Conservation (phyloP, 352 stramenopile genomes). For the Lagenidium giganteum region DNA sequence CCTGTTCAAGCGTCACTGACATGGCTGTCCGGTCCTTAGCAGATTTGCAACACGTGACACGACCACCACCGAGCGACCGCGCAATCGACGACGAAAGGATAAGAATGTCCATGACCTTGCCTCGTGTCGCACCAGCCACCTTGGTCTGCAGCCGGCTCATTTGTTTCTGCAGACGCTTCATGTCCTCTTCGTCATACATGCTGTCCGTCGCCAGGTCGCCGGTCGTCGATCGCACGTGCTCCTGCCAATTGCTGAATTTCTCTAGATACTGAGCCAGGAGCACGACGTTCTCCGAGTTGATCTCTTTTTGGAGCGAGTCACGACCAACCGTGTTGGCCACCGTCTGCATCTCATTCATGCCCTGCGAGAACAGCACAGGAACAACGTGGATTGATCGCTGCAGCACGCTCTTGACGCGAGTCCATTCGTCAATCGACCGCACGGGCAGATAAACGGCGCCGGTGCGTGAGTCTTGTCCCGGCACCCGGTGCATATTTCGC, state of each 20-base stretch:
- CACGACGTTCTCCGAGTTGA: conserved; percentile 56
- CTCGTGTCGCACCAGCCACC: conserved; percentile 39
- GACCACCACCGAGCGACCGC: conserved; percentile 80
- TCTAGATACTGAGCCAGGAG: conserved; percentile 46
- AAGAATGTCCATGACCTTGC: conserved; percentile 65
- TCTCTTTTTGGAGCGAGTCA: conserved; percentile 60
- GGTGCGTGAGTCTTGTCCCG: conserved; percentile 46
- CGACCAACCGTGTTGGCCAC: conserved; percentile 77
- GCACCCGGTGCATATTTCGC: conserved; percentile 55
- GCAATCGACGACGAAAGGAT: conserved; percentile 55
- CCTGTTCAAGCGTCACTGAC: conserved; percentile 91
- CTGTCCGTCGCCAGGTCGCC: conserved; percentile 9
- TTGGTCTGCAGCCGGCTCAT: conserved; percentile 33
- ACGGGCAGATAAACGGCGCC: conserved; percentile 54
- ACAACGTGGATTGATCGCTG: conserved; percentile 45
- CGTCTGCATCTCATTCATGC: conserved; percentile 91
- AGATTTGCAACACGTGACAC: conserved; percentile 93
- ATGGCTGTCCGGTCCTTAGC: conserved; percentile 97
- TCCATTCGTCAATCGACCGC: conserved; percentile 31
- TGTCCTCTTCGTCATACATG: conserved; percentile 27
- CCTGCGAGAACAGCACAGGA: conserved; percentile 70
- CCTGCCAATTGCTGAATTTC: conserved; percentile 33
- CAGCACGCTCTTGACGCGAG: conserved; percentile 47
- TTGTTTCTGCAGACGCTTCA: conserved; percentile 31
- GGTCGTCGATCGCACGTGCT: conserved; percentile 11